Percentiles rank a stretch among this genome's conserved stretches.
Evolutionary conservation across 352 stramenopile genomes (phyloP).

Genomic region (Phytophthora agathidicida): DNA sequence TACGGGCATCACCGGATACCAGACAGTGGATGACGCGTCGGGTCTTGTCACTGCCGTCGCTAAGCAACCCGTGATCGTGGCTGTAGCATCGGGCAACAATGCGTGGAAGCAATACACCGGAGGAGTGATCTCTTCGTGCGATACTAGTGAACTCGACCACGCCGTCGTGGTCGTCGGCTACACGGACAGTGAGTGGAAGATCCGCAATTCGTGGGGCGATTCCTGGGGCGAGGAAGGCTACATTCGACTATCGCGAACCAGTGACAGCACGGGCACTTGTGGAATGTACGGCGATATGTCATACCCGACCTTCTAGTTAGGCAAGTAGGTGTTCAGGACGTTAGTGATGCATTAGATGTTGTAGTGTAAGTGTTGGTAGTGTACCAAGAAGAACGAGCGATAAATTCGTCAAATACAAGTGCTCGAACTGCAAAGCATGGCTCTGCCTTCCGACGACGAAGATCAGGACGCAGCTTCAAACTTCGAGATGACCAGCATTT

Average conservation of each 20-base stretch:
- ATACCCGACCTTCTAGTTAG: conserved; percentile 48
- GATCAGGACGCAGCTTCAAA: conserved; percentile 7
- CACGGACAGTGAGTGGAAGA: conserved; percentile 89
- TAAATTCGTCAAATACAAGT: conserved; percentile 21
- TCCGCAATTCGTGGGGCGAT: conserved; percentile 98
- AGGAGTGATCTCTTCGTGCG: conserved; percentile 86
- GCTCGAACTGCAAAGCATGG: background rate
- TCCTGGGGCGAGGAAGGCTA: conserved; percentile 95
- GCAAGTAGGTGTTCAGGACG: conserved; percentile 5
- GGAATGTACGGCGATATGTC: conserved; percentile 71
- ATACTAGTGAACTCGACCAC: conserved; percentile 94
- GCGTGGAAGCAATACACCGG: conserved; percentile 97
- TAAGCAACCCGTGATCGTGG: conserved; percentile 92
- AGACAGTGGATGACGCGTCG: conserved; percentile 50
- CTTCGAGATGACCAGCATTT: conserved; percentile 19
- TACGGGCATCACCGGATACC: conserved; percentile 59
- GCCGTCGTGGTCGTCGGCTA: conserved; percentile 98
- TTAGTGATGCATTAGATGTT: no score
- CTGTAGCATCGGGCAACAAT: conserved; percentile 94
- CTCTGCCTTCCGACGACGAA: conserved; percentile 5
- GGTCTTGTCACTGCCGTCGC: conserved; percentile 28
- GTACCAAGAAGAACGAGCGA: conserved; percentile 2
- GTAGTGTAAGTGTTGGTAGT: conserved; percentile 6
- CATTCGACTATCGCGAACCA: conserved; percentile 92
- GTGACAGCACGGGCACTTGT: conserved; percentile 53